Evolutionary conservation across 257 asterid genomes (phyloP).

Genomic region (Salvia miltiorrhiza): DNA sequence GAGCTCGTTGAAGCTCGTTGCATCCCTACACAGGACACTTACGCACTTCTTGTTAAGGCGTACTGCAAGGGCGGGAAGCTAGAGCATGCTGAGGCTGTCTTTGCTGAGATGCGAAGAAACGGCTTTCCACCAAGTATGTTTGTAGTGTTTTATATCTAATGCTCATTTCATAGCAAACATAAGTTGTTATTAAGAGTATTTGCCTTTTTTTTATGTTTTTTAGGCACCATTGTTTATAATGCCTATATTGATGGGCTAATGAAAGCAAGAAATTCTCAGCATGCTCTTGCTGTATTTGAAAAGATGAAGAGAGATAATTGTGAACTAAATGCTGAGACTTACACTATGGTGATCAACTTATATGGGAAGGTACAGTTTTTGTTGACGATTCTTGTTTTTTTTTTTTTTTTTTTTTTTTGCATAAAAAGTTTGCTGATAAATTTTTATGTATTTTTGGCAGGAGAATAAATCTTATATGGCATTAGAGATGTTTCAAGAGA

Average conservation of each 20-base stretch:
- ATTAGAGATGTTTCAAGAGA: conserved; percentile 68
- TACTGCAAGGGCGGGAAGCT: conserved; percentile 58
- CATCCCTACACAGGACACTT: conserved; percentile 84
- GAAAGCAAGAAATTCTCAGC: conserved; percentile 49
- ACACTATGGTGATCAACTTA: conserved; percentile 78
- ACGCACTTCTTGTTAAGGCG: conserved; percentile 73
- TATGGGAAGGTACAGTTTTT: conserved; percentile 63
- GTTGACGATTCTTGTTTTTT: not conserved
- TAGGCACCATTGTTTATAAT: conserved; percentile 69
- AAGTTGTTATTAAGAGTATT: conserved; percentile 1
- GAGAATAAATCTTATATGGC: conserved; percentile 76
- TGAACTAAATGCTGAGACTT: conserved; percentile 65
- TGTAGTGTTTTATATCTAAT: not conserved
- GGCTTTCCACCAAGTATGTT: conserved; percentile 58
- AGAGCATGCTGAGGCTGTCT: conserved; percentile 70
- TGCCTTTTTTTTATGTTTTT: conserved; percentile 16
- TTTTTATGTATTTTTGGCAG: conserved; percentile 27
- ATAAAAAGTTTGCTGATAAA: too few relatives aligned
- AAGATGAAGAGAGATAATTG: conserved; percentile 76
- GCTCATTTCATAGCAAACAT: not conserved
- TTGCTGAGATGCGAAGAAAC: conserved; percentile 58
- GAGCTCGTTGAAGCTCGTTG: conserved; percentile 70
- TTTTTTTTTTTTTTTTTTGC: not conserved
- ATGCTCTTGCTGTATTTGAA: conserved; percentile 59
- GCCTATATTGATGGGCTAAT: conserved; percentile 73